Evolutionary conservation across 1,284 basidiomycete genomes (phyloP), one percentile per base, ranked within the genome.

Genomic region (Moniliophthora roreri): DNA sequence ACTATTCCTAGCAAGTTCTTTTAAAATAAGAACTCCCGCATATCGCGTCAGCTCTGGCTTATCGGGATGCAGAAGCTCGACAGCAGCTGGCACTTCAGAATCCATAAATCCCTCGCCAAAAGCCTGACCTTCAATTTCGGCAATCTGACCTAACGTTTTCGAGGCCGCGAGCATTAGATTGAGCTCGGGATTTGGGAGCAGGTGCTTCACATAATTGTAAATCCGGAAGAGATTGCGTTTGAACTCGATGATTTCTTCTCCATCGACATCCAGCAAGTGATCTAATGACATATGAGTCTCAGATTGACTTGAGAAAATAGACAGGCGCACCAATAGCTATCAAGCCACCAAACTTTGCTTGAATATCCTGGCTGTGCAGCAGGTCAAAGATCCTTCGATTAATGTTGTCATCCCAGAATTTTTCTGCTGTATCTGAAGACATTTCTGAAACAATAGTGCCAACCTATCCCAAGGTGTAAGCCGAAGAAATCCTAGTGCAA

Each of bases 91-190:
- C 7, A 95, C 89, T 65, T 94, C 91, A 57, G 80, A 86, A 60
- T 93, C 90, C 81, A 95, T 91, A 63, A 94, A 93, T 15, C 85
- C 78, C 63, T 95, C 92, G 51, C 91, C 92, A 63, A 94, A 89
- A 24, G 85, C 85, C 0, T 85, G 79, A 1, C 91, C 91, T 39
- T 91, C 89, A 53, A 89, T 85, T 55, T 87, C 82, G 28, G 89
- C 89, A 60, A 94, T 91, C 59, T 87, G 81, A 0, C 91, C 91
- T 20, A 93, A 79, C 1, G 89, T 91, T 65, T 91, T 92, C 20
- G 92, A 92, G 1, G 91, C 92, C 1, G 89, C 85, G 45, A 93
- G 78, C 92, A 94, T 95, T 63, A 95, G 87, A 66, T 87, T 88
- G 62, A 90, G 81, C 67, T 95, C 93, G 58, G 82, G 80, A 65